These are phyloP conservation scores for Physcomitrellopsis africana DNA, from an alignment of 225 moss, liverwort and hornwort genomes.

Conservation along the genomic window DNA sequence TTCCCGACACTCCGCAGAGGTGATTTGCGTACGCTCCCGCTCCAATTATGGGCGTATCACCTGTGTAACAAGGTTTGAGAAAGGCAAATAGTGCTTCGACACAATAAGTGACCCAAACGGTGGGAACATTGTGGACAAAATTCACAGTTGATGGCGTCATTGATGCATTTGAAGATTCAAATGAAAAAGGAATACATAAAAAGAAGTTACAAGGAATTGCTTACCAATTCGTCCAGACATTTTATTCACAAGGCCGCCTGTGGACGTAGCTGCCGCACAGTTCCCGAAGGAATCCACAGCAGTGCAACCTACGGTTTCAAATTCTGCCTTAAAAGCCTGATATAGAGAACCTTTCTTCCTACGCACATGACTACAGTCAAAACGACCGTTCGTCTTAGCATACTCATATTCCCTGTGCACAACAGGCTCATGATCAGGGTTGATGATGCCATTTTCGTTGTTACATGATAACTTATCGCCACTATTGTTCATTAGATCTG, in stretches of 20 bases:
- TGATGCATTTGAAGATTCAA: neutral
- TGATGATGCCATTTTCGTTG: conserved; percentile 22
- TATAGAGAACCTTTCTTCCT: conserved; percentile 43
- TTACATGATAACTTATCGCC: conserved; percentile 37
- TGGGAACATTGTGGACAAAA: no score
- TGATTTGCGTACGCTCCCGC: conserved; percentile 95
- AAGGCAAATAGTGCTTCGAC: neutral
- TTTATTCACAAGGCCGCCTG: conserved; percentile 97
- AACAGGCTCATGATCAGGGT: conserved; percentile 18
- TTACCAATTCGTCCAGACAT: conserved; percentile 90
- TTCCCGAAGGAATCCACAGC: conserved; percentile 82
- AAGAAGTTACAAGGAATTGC: neutral
- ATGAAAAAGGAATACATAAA: neutral
- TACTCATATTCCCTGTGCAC: conserved; percentile 30
- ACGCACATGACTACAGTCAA: conserved; percentile 21
- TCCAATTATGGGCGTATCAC: conserved; percentile 90
- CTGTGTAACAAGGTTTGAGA: conserved; percentile 25
- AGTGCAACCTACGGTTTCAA: conserved; percentile 95
- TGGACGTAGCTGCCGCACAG: conserved; percentile 94
- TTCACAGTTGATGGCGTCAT: no score
- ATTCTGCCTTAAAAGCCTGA: conserved; percentile 64
- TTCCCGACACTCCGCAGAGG: conserved; percentile 81
- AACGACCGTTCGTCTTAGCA: conserved; percentile 23
- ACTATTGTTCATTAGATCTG: conserved; percentile 23
- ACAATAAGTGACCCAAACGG: neutral